phyloP scores from a whole-genome alignment of 495 filamentous ascomycete genomes.

The Glonium stellatum region DNA sequence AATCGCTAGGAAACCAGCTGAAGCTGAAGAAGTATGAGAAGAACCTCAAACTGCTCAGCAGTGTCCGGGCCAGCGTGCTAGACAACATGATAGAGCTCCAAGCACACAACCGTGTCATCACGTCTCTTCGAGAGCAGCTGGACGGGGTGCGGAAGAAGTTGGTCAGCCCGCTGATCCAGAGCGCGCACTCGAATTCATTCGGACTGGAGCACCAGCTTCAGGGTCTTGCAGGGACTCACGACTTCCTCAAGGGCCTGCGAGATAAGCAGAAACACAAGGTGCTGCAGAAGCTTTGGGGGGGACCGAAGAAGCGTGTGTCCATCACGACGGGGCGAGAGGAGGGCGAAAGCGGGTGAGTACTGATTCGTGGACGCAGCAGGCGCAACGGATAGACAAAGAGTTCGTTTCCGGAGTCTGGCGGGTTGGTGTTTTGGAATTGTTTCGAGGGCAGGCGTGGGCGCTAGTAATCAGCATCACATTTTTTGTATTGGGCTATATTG shows the following conservation, averaged over 20 bases:
- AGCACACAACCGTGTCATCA: slow-evolving; percentile 72
- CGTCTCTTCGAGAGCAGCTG: slow-evolving; percentile 71
- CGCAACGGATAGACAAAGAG: not conserved
- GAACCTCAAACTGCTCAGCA: slow-evolving; percentile 64
- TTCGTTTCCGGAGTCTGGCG: not conserved
- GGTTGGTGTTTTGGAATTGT: not conserved
- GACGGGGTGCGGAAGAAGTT: slow-evolving; percentile 71
- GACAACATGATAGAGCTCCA: slow-evolving; percentile 77
- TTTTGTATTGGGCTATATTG: no score
- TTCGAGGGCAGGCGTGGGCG: no score
- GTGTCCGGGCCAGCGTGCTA: slow-evolving; percentile 72
- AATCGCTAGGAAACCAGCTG: slow-evolving; percentile 64
- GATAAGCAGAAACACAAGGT: slow-evolving; percentile 74
- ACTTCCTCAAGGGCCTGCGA: slow-evolving; percentile 63
- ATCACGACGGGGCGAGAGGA: slow-evolving; percentile 13
- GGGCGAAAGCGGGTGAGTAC: slow-evolving; percentile 14
- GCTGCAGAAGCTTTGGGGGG: slow-evolving; percentile 51
- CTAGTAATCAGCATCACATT: no score
- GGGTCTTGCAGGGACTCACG: slow-evolving; percentile 70
- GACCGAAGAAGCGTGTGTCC: slow-evolving; percentile 19
- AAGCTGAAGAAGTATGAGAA: slow-evolving; percentile 80
- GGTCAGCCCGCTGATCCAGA: slow-evolving; percentile 70
- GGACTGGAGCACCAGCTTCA: slow-evolving; percentile 76
- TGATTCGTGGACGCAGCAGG: not conserved
- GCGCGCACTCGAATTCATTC: slow-evolving; percentile 57